Percentiles rank a stretch among this genome's conserved stretches.
Evolutionary conservation across 306 rosid species (phyloP).

Genomic region (Cyamopsis tetragonoloba): DNA sequence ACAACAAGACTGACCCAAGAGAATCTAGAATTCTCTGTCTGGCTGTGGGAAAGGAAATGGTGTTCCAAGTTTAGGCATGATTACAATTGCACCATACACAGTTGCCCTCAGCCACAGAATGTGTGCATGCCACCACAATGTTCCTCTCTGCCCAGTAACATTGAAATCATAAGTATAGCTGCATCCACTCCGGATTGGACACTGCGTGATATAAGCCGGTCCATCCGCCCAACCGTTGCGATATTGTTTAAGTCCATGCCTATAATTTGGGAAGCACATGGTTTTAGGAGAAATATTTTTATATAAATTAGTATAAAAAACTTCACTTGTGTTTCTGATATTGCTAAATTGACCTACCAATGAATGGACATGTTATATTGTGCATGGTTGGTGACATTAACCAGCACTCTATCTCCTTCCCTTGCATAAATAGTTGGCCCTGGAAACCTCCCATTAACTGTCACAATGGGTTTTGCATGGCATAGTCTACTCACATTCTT

Average conservation of each 20-base stretch:
- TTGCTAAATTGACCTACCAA: constrained; percentile 33
- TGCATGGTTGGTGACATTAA: constrained; percentile 68
- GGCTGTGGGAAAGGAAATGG: constrained; percentile 64
- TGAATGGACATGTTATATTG: constrained; percentile 71
- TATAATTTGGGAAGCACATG: constrained; percentile 16
- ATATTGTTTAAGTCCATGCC: constrained; percentile 68
- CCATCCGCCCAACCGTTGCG: constrained; percentile 73
- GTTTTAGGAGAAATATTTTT: background rate
- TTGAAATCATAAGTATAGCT: constrained; percentile 59
- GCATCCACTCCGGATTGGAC: constrained; percentile 49
- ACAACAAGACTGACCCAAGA: constrained; percentile 37
- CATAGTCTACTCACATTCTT: constrained; percentile 68
- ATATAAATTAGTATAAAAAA: background rate
- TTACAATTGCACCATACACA: constrained; percentile 67
- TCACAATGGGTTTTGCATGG: constrained; percentile 63
- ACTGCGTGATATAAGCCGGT: constrained; percentile 67
- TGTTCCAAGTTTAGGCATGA: constrained; percentile 57
- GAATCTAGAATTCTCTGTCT: constrained; percentile 40
- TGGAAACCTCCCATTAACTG: constrained; percentile 63
- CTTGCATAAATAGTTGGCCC: constrained; percentile 62
- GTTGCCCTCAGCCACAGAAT: constrained; percentile 70
- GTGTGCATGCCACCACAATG: constrained; percentile 79
- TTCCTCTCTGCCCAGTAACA: constrained; percentile 66
- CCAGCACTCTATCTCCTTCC: constrained; percentile 58
- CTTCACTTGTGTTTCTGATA: background rate